Percentiles rank a stretch among this genome's conserved stretches.
These are phyloP conservation scores for Ophiostoma perfectum DNA, from an alignment of 2,329 filamentous ascomycete genomes.

Conservation along the genomic window DNA sequence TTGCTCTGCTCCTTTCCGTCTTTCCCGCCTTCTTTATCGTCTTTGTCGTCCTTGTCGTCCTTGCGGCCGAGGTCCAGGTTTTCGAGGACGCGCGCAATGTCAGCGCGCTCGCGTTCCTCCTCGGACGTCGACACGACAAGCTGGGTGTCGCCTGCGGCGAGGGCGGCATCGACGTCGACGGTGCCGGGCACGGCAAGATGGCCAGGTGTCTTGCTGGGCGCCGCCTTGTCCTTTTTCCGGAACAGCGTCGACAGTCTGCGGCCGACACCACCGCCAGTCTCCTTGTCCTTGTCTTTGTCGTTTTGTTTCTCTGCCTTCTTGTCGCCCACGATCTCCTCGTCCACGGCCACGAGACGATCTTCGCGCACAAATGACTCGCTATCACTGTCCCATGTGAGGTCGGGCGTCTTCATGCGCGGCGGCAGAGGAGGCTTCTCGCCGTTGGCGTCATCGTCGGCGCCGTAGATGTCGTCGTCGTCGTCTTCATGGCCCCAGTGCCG, in stretches of 20 bases:
- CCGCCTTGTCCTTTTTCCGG: conserved; percentile 25
- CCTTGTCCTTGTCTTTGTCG: conserved; percentile 26
- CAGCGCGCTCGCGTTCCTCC: conserved; percentile 55
- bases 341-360: conserved; percentile 15
- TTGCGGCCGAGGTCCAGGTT: conserved; percentile 62
- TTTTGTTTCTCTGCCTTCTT: conserved; percentile 20
- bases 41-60: neutral
- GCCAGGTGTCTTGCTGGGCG: conserved; percentile 28
- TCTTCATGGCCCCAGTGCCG: conserved; percentile 20
- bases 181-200: conserved; percentile 36
- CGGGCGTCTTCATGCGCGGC: conserved; percentile 46
- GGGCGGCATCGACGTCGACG: conserved; percentile 31
- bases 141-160: conserved; percentile 29
- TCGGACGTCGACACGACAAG: conserved; percentile 30
- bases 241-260: conserved; percentile 23
- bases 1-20: neutral
- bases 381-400: conserved; percentile 46
- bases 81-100: conserved; percentile 74
- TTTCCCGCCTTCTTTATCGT: no score
- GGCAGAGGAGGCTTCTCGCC: conserved; percentile 51
- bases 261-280: conserved; percentile 27
- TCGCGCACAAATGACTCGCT: conserved; percentile 34
- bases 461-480: conserved; percentile 18
- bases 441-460: conserved; percentile 38
- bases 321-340: conserved; percentile 4